Conservation (phyloP, 257 asterid genomes). For the Echites panduratus region DNA sequence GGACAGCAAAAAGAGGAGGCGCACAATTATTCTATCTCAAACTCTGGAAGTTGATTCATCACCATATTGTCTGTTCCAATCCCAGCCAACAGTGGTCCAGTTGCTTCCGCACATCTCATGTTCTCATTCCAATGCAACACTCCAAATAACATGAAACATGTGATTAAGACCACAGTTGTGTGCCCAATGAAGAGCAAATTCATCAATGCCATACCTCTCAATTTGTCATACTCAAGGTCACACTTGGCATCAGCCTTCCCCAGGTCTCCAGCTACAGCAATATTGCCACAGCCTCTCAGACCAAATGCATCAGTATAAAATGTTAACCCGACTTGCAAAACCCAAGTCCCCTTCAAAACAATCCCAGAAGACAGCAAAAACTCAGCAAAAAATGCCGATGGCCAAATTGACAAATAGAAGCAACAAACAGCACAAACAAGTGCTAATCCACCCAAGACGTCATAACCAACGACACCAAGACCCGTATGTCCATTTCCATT, state of each 20-base stretch:
- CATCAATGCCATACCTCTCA: slow-evolving; percentile 63
- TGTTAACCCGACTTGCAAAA: slow-evolving; percentile 68
- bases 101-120: slow-evolving; percentile 40
- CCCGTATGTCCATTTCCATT: slow-evolving; percentile 57
- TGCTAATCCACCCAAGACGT: slow-evolving; percentile 43
- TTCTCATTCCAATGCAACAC: slow-evolving; percentile 35
- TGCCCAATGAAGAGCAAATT: slow-evolving; percentile 51
- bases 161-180: slow-evolving; percentile 31
- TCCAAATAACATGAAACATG: slow-evolving; percentile 44
- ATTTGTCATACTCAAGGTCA: slow-evolving; percentile 60
- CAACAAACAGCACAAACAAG: slow-evolving; percentile 55
- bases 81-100: slow-evolving; percentile 41
- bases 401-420: slow-evolving; percentile 50
- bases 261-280: slow-evolving; percentile 19
- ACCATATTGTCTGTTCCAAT: slow-evolving; percentile 46
- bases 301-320: slow-evolving; percentile 59
- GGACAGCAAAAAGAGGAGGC: background rate
- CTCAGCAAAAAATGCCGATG: slow-evolving; percentile 53
- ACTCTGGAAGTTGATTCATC: slow-evolving; percentile 59
- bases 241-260: slow-evolving; percentile 56
- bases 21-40: slow-evolving; percentile 52
- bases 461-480: slow-evolving; percentile 48
- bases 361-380: slow-evolving; percentile 56
- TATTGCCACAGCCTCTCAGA: slow-evolving; percentile 57
- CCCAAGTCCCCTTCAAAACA: slow-evolving; percentile 79